Evolutionary conservation across 148 eudicot genomes (phyloP).

Genomic region (Fagopyrum homotropicum): DNA sequence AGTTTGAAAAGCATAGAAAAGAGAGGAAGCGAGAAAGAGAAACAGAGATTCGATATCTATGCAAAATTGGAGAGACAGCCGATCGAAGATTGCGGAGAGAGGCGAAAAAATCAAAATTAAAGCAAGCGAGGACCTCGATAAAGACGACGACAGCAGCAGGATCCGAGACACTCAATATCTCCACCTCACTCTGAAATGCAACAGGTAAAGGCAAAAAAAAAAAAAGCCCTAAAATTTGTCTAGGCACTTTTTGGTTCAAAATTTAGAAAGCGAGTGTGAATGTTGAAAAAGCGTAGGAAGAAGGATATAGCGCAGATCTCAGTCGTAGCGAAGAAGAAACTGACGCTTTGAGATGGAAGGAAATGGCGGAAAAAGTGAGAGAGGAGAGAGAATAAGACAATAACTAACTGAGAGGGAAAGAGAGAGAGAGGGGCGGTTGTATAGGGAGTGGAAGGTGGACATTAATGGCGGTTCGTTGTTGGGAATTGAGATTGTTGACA

Average conservation of each 20-base stretch:
- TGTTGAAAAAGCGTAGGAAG: background rate
- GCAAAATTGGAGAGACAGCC: background rate
- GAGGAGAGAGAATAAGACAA: background rate
- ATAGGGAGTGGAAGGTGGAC: slow-evolving; percentile 11
- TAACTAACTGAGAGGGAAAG: slow-evolving; percentile 5
- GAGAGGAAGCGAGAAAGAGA: background rate
- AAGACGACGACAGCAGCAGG: slow-evolving; percentile 6
- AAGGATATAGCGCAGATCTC: background rate
- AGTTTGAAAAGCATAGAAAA: background rate
- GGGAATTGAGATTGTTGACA: background rate
- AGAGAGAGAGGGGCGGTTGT: background rate
- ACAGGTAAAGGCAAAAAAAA: background rate
- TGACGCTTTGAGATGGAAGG: background rate
- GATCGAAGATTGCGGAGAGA: slow-evolving; percentile 8
- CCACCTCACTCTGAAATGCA: background rate
- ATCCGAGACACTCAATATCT: background rate
- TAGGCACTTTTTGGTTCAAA: background rate
- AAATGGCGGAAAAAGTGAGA: background rate
- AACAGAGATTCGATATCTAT: slow-evolving; percentile 5
- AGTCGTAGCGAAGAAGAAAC: background rate
- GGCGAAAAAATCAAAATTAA: background rate
- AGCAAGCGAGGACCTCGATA: slow-evolving; percentile 2
- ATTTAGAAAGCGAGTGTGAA: slow-evolving; percentile 12
- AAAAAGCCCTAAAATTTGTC: slow-evolving; percentile 9
- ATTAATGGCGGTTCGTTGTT: slow-evolving; percentile 24